Evolutionary conservation across 208 protist genomes (phyloP), one percentile per base, ranked within the genome.

Genomic region (Leishmania lainsoni): DNA sequence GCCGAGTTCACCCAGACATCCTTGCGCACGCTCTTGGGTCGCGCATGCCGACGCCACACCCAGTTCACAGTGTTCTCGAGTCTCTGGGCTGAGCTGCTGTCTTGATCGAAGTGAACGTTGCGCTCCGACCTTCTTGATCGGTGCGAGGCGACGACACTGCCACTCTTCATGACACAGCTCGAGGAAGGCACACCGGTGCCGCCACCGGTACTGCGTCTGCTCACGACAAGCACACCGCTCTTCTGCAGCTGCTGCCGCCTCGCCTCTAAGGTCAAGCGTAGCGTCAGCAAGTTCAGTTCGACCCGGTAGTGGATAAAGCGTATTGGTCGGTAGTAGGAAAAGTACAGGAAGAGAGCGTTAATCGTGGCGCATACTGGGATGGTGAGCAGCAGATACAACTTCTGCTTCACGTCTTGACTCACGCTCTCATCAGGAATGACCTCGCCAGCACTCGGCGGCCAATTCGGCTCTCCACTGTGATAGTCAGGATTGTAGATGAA

Each of bases 351-450:
- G 1, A 94, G 42, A 2, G 77, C 78, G 73, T 96, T 93, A 4
- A 86, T 58, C 51, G 59, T 42, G 9, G 83, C 87, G 69, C 85
- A 92, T 0, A 56, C 42, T 0, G 92, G 94, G 56, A 97, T 88
- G 51, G 93, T 76, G 69, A 95, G 92, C 29, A 97, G 86, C 10
- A 96, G 79, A 78, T 95, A 96, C 65, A 97, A 76, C 78, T 89
- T 89, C 84, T 97, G 91, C 81, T 87, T 85, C 84, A 94, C 94
- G 17, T 58, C 84, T 51, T 83, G 80, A 10, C 83, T 83, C 22
- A 92, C 73, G 16, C 48, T 70, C 26, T 84, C 79, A 58, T 86
- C 85, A 0, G 80, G 80, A 29, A 92, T 81, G 12, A 92, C 78
- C 68, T 88, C 75, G 6, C 87, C 90, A 0, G 91, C 85, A 5